Percentiles rank a stretch among this genome's conserved stretches.
phyloP scores from a whole-genome alignment of 2,329 filamentous ascomycete genomes.

The Colletotrichum viniferum region DNA sequence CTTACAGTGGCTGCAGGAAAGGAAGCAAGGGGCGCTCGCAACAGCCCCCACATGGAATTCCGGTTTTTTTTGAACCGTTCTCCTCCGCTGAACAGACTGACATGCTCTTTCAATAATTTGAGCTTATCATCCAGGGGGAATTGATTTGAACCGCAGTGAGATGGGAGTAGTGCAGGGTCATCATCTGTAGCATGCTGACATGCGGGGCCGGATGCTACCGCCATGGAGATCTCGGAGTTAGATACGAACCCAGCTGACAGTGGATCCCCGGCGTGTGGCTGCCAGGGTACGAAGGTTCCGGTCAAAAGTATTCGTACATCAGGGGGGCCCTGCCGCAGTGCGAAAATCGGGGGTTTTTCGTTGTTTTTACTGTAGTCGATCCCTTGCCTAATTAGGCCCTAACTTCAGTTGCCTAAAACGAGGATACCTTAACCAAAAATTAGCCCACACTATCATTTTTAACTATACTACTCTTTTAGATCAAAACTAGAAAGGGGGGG shows the following conservation, averaged over 20 bases:
- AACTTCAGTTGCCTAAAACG: too few relatives aligned
- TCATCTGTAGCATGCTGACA: background rate
- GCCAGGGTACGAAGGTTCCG: too few relatives aligned
- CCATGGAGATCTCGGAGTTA: background rate
- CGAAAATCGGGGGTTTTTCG: too few relatives aligned
- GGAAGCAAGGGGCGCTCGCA: background rate
- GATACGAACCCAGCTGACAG: background rate
- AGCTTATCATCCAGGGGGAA: background rate
- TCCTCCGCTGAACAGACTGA: rapidly evolving
- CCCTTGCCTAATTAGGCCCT: too few relatives aligned
- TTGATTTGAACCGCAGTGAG: rapidly evolving
- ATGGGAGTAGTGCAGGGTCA: background rate
- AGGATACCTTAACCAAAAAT: too few relatives aligned
- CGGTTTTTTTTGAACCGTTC: background rate
- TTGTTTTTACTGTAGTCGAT: too few relatives aligned
- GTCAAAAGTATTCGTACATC: too few relatives aligned
- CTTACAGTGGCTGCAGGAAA: too few relatives aligned
- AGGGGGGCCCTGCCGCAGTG: too few relatives aligned
- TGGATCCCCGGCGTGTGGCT: background rate
- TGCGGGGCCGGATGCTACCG: background rate
- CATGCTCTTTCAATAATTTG: rapidly evolving
- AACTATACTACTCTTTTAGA: too few relatives aligned
- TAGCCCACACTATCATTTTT: too few relatives aligned
- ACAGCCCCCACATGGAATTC: background rate
- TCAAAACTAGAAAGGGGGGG: too few relatives aligned